A percentile compares a stretch with the other conserved stretches of the same genome.
Conservation (phyloP, 2,329 filamentous ascomycete genomes). For the Claviceps sp. region DNA sequence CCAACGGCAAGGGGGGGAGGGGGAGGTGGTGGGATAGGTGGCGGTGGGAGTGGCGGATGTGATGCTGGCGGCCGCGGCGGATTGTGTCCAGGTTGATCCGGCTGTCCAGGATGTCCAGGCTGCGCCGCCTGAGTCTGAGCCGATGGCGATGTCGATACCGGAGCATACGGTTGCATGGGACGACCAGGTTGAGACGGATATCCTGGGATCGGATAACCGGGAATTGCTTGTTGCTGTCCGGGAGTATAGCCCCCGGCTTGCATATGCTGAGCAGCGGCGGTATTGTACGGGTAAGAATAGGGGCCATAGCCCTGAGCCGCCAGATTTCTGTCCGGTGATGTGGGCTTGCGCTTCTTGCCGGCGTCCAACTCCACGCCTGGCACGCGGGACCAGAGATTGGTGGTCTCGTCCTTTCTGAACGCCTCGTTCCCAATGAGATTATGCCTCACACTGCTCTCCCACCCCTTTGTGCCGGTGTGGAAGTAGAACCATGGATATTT, state of each 20-base stretch:
- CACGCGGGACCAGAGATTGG: constrained; percentile 43
- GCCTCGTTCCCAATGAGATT: constrained; percentile 50
- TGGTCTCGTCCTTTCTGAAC: constrained; percentile 44
- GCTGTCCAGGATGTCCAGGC: constrained; percentile 14
- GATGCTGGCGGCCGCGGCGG: constrained; percentile 1
- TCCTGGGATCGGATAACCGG: constrained; percentile 21
- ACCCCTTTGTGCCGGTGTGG: constrained; percentile 47
- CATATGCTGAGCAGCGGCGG: constrained; percentile 20
- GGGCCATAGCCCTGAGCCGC: constrained; percentile 24
- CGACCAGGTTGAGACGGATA: constrained; percentile 19
- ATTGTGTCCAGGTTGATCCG: constrained; percentile 14
- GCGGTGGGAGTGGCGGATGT: background rate
- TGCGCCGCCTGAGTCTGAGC: constrained; percentile 8
- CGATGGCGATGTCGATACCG: background rate
- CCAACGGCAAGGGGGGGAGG: constrained; percentile 6
- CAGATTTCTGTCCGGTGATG: constrained; percentile 35
- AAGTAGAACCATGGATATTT: constrained; percentile 48
- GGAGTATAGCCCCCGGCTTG: constrained; percentile 18
- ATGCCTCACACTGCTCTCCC: constrained; percentile 52
- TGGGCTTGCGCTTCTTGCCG: constrained; percentile 45
- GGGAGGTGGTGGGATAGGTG: background rate
- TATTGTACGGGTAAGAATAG: constrained; percentile 22
- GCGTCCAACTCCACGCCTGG: constrained; percentile 45
- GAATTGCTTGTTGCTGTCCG: constrained; percentile 16
- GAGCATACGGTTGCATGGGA: constrained; percentile 17